Base-by-base conservation (phyloP, 2,329 filamentous ascomycete genomes). In the Diaporthe vexans region DNA sequence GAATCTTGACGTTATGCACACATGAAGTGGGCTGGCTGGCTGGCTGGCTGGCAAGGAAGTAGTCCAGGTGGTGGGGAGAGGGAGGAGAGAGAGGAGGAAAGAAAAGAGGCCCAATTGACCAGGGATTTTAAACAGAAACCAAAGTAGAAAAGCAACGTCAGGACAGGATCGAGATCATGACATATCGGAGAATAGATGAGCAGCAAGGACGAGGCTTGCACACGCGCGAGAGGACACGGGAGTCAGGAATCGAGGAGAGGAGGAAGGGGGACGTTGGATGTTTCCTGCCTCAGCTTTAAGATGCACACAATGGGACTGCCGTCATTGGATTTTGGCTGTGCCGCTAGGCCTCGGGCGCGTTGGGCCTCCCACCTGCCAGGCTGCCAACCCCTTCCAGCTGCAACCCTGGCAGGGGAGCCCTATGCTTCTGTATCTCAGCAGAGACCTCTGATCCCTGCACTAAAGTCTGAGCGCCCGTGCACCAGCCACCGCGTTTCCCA, bases 1-100 rank as follows among this genome's bases (percentile, higher is more conserved):
- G 29, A 74, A 76, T 76, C 56, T 69, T 75, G 74, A 67, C 57
- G 56, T 43, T 52, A 43, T 52, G 69, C 69, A 61, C 56, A 52
- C 56, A 61, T 29, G 40, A 63, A 35, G 56, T 35, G 19, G 40
- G 59, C 24, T 26, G 57, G 58, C 51, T 48, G 40, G 58, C 51
- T 48, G 40, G 58, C 24, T 26, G 57, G 58, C 48, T 48, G 56
- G 68, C 68, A 37, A 37, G 68, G 43, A 48, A 9, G 56, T 13
- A 58, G 35, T 17, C 26, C 35, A 46, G 48, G 37, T 57, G 67
- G 48, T 40, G 21, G 57, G n/a, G 43, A 63, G 35, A 56, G 43
- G 17, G 59, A 48, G 37, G 37, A 33, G 59, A 33, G 51, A 37
- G 59, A 61, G 48, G 43, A 71, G 11, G 24, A 24, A 37, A 46